Conservation (phyloP, 306 rosid genomes). For the Glycine soja region DNA sequence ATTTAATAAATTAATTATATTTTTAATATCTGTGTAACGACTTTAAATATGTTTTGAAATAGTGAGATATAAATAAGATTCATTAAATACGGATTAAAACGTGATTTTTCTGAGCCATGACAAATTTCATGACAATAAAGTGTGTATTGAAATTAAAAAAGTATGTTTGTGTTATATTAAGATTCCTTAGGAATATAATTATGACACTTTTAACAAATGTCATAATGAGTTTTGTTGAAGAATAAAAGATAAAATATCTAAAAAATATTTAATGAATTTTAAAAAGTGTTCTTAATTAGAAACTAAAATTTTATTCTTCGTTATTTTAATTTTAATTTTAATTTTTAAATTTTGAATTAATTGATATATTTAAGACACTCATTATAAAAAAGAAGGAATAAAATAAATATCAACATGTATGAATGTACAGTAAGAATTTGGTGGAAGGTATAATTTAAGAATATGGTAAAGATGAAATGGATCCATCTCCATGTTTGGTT, state of each 20-base stretch:
- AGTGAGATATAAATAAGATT: neutral
- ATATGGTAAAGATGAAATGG: slow-evolving; percentile 36
- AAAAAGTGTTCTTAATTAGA: neutral
- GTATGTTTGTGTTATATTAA: neutral
- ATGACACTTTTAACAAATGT: neutral
- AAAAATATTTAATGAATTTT: neutral
- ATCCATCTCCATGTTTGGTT: slow-evolving; percentile 31
- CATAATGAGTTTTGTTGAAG: neutral
- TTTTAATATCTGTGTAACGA: too few species aligned
- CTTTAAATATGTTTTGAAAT: too few species aligned
- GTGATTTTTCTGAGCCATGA: neutral
- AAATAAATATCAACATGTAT: slow-evolving; percentile 19
- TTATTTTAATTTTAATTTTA: neutral
- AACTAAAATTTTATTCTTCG: neutral
- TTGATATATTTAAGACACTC: neutral
- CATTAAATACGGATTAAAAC: neutral
- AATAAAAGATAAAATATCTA: neutral
- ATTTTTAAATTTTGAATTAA: neutral
- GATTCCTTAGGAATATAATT: neutral
- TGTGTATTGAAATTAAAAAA: neutral
- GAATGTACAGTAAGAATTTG: slow-evolving; percentile 24
- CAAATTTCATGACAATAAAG: too few species aligned
- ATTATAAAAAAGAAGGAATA: slow-evolving; percentile 3
- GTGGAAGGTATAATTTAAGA: slow-evolving; percentile 9
- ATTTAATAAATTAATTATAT: too few species aligned